Conservation (phyloP, 192 early-diverging fungal genomes). For the Anaeromyces robustus region DNA sequence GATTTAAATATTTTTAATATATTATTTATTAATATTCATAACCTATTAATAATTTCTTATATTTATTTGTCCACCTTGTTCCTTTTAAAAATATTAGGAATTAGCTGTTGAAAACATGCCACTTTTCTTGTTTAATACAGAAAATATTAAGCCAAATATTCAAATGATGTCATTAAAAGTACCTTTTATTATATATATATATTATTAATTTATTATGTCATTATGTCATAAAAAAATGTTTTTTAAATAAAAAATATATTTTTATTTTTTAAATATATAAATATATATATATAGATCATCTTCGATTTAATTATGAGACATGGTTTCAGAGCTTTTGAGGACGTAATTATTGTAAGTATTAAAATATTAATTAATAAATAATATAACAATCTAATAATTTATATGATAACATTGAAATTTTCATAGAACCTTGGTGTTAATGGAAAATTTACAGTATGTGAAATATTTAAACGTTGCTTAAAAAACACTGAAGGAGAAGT, state of each 20-base stretch:
- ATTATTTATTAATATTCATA: no score
- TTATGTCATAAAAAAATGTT: no score
- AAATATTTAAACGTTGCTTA: slow-evolving; percentile 32
- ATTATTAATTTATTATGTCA: no score
- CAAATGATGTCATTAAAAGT: slow-evolving; percentile 52
- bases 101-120: slow-evolving; percentile 55
- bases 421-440: no score
- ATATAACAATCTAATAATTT: slow-evolving; percentile 16
- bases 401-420: no score
- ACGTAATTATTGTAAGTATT: slow-evolving; percentile 11
- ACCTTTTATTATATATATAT: no score
- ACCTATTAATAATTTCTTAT: no score
- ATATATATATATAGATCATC: slow-evolving; percentile 26
- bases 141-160: slow-evolving; percentile 35
- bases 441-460: background rate
- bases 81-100: slow-evolving; percentile 10
- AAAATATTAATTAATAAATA: slow-evolving; percentile 15
- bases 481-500: slow-evolving; percentile 34
- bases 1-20: no score
- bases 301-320: slow-evolving; percentile 45
- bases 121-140: slow-evolving; percentile 53
- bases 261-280: no score
- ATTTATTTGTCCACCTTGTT: no score
- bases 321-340: slow-evolving; percentile 20
- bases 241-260: no score